Base-by-base conservation (phyloP, 495 filamentous ascomycete species). In the Rostrohypoxylon terebratum region DNA sequence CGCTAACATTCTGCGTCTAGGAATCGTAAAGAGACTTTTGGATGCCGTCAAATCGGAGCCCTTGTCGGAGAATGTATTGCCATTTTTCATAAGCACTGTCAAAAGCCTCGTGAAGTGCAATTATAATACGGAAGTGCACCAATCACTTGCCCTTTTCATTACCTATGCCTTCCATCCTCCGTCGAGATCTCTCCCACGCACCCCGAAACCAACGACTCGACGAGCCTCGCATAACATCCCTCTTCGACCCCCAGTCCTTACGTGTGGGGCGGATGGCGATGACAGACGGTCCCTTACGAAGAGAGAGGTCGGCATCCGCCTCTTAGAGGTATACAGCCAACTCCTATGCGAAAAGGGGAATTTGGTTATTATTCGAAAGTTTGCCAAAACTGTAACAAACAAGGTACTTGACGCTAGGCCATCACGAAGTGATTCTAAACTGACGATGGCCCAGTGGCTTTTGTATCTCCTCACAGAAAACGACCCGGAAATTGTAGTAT, bases 331-430 rank as follows among this genome's bases (percentile, higher is more conserved):
- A 83, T 96, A 96, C 74, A 83, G 91, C n/a, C 83, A 91, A 34
- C 80, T 97, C 2, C 83, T 98, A n/a, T 97, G 93, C 72, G 88
- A 92, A 59, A 87, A 89, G 70, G 83, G 84, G 42, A 92, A 90
- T 67, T 78, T 83, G 13, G 80, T 76, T n/a, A 90, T 90, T 38
- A 89, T 97, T 58, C 88, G 88, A 74, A 95, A 92, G 73, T 99
- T 99, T 82, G 93, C 95, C 14, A 93, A 90, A 81, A 96, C 94
- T 1, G 95, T 98, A 3, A 98, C 96, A 28, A 97, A 95, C 71
- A 98, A 97, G 89, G 94, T 96, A 84, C 75, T 87, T 82, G 61
- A 66, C 55, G 58, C 72, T 42, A 34, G 58, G 64, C 62, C 69
- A 60, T 72, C 57, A 59, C 57, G 40, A 62, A 38, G 67, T 23